Conservation (phyloP, 2,329 filamentous ascomycete genomes). For the Nannizziopsis arthrosporioides region DNA sequence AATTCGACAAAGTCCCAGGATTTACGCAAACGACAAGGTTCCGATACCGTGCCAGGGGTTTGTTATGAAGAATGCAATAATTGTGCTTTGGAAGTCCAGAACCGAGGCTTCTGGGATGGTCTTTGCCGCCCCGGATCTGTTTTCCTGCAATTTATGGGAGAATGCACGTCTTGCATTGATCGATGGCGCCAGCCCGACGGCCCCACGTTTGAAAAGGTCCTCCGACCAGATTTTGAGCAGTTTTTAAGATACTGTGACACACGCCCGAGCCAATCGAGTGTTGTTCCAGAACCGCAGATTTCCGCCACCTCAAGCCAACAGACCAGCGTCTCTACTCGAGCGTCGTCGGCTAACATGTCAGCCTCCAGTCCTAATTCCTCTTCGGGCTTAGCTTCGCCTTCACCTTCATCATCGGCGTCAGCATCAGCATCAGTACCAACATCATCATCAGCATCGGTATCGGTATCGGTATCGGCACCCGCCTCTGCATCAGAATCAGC, state of each 20-base stretch:
- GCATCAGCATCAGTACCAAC: neutral
- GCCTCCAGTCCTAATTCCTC: neutral
- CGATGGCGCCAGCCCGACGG: neutral
- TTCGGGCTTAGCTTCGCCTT: neutral
- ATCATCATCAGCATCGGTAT: neutral
- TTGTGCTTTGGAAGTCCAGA: constrained; percentile 37
- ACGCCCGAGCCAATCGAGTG: neutral
- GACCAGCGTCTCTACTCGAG: neutral
- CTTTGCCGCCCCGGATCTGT: constrained; percentile 38
- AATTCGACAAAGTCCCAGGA: constrained; percentile 12
- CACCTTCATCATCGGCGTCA: neutral
- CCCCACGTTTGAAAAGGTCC: neutral
- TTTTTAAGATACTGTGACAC: constrained; percentile 38
- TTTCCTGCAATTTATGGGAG: constrained; percentile 30
- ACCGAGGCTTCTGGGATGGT: constrained; percentile 35
- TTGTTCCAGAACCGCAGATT: constrained; percentile 2
- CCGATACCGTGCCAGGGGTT: constrained; percentile 30
- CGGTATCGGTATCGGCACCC: neutral
- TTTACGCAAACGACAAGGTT: constrained; percentile 27
- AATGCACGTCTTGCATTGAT: constrained; percentile 39
- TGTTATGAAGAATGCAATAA: constrained; percentile 48
- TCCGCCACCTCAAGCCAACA: neutral
- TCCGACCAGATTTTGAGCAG: constrained; percentile 34
- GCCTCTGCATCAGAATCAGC: neutral
- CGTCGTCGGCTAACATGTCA: neutral